Percentiles rank a stretch among this genome's conserved stretches.
These are phyloP conservation scores for Cryptomeria japonica DNA, from an alignment of 75 land plant species.

Conservation along the genomic window DNA sequence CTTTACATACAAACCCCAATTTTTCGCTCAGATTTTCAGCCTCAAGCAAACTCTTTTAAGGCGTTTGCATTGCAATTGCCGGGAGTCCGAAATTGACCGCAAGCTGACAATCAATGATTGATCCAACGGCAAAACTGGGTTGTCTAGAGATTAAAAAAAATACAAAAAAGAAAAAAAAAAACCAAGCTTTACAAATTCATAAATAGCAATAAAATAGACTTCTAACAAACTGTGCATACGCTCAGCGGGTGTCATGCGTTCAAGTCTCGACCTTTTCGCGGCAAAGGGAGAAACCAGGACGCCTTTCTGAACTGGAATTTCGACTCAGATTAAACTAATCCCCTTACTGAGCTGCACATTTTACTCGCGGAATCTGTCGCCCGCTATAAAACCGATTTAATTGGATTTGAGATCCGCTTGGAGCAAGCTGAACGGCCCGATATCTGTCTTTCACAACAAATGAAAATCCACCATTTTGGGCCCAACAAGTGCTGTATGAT, in stretches of 20 bases:
- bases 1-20: neutral
- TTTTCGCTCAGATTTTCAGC: neutral
- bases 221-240: neutral
- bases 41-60: neutral
- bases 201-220: neutral
- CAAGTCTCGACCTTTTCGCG: neutral
- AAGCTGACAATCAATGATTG: neutral
- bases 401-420: neutral
- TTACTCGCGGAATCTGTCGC: neutral
- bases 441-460: neutral
- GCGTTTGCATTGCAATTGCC: neutral
- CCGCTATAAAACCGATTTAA: neutral
- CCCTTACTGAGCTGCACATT: neutral
- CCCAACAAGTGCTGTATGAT: neutral
- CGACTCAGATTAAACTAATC: neutral
- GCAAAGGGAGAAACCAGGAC: neutral
- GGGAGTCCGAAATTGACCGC: neutral
- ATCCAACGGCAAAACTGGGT: neutral
- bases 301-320: neutral
- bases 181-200: neutral
- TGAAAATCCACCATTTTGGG: neutral
- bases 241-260: neutral
- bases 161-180: neutral
- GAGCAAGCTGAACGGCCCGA: neutral
- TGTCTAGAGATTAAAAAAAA: neutral